Evolutionary conservation across 192 early-diverging fungal species (phyloP).

Genomic region (Umbelopsis sp.): DNA sequence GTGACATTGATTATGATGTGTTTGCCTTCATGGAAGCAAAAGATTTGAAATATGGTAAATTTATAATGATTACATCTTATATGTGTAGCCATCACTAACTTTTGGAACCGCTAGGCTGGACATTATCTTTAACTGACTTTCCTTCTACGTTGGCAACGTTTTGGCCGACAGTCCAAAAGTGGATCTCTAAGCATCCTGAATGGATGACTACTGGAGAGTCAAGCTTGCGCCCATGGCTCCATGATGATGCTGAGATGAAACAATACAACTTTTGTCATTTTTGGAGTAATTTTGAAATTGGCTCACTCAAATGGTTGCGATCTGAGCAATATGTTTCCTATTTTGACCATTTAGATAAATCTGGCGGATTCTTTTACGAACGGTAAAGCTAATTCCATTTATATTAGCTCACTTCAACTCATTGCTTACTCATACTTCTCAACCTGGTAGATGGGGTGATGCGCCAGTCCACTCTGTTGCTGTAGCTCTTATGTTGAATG

Average conservation of each 20-base stretch:
- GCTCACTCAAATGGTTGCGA: constrained; percentile 54
- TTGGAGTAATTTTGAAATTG: constrained; percentile 89
- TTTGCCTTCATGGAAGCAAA: constrained; percentile 50
- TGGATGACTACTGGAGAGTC: constrained; percentile 30
- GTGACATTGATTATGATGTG: constrained; percentile 73
- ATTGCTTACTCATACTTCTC: constrained; percentile 25
- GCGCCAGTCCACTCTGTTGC: constrained; percentile 69
- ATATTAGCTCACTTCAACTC: not conserved
- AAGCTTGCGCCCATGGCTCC: constrained; percentile 36
- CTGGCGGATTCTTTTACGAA: constrained; percentile 77
- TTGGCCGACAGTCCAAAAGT: constrained; percentile 62
- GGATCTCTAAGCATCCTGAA: constrained; percentile 46
- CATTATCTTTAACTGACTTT: constrained; percentile 73
- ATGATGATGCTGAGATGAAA: constrained; percentile 43
- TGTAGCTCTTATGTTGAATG: constrained; percentile 53
- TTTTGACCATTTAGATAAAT: constrained; percentile 61
- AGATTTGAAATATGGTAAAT: constrained; percentile 61
- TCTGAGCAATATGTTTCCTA: constrained; percentile 55
- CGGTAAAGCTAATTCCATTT: constrained; percentile 37
- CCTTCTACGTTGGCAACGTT: constrained; percentile 69
- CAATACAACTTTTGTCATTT: constrained; percentile 72
- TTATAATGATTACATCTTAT: not conserved
- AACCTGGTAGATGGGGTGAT: constrained; percentile 52
- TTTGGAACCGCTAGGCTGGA: constrained; percentile 51
- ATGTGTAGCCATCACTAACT: not conserved